Percentiles rank a stretch among this genome's conserved stretches.
These are phyloP conservation scores for Podaxis carcinomalis DNA, from an alignment of 768 basidiomycete genomes.

Conservation along the genomic window DNA sequence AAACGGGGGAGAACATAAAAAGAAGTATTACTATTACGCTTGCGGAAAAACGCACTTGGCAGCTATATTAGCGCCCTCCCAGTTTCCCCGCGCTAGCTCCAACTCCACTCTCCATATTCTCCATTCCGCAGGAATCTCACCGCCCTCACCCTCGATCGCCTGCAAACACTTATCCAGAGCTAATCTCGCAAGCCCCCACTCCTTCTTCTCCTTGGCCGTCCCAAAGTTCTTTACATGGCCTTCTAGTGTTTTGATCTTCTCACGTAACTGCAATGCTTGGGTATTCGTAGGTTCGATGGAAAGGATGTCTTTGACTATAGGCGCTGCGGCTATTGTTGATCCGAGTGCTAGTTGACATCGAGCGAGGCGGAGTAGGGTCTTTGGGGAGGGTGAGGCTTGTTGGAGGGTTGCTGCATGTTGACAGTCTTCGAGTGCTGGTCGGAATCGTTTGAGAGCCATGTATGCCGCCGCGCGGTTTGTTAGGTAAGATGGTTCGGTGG, in stretches of 20 bases:
- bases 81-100: slow-evolving; percentile 64
- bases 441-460: slow-evolving; percentile 78
- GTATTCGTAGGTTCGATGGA: slow-evolving; percentile 59
- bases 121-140: slow-evolving; percentile 77
- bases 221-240: slow-evolving; percentile 64
- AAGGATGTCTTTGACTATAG: slow-evolving; percentile 59
- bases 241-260: slow-evolving; percentile 58
- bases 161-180: slow-evolving; percentile 76
- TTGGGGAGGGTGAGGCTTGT: slow-evolving; percentile 45
- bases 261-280: slow-evolving; percentile 55
- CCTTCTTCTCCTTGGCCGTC: slow-evolving; percentile 47
- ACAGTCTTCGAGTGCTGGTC: slow-evolving; percentile 72
- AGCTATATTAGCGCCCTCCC: slow-evolving; percentile 68
- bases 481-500: slow-evolving; percentile 68
- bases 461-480: slow-evolving; percentile 86
- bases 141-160: slow-evolving; percentile 70
- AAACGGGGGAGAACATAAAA: not conserved
- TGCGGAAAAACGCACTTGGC: slow-evolving; percentile 56
- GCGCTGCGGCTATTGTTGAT: slow-evolving; percentile 58
- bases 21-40: not conserved
- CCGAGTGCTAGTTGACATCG: slow-evolving; percentile 83
- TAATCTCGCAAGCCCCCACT: slow-evolving; percentile 78
- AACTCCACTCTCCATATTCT: slow-evolving; percentile 75
- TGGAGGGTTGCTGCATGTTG: slow-evolving; percentile 70
- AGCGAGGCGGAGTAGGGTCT: slow-evolving; percentile 79